phyloP scores from a whole-genome alignment of 2,329 filamentous ascomycete species.

The Hypoxylon sp. region DNA sequence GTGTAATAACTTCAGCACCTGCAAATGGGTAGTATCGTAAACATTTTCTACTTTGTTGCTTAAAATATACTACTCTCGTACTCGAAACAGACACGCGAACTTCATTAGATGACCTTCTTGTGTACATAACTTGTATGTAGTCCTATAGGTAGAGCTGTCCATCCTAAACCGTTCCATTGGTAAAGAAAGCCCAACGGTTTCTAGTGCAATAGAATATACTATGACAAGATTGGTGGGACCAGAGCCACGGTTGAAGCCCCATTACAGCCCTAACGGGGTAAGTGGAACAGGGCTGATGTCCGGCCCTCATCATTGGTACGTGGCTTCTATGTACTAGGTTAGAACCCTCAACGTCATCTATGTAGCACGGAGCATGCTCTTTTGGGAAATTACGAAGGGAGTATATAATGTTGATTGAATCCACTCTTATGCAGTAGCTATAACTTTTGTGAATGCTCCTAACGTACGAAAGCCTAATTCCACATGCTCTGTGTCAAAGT shows the following conservation, averaged over 20 bases:
- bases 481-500: constrained; percentile 6
- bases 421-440: constrained; percentile 9
- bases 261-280: constrained; percentile 36
- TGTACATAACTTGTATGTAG: neutral
- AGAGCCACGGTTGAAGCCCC: constrained; percentile 23
- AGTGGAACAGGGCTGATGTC: constrained; percentile 36
- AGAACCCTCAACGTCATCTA: constrained; percentile 8
- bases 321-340: constrained; percentile 20
- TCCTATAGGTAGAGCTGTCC: constrained; percentile 4
- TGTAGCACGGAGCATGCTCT: neutral
- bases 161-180: constrained; percentile 5
- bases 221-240: constrained; percentile 31
- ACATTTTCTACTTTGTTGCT: neutral
- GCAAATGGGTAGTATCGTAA: neutral
- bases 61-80: neutral
- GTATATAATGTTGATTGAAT: constrained; percentile 2
- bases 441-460: constrained; percentile 25
- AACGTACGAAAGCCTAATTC: constrained; percentile 12
- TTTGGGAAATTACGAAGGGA: neutral
- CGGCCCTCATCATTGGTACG: constrained; percentile 36
- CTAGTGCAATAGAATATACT: constrained; percentile 11
- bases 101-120: neutral
- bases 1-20: neutral
- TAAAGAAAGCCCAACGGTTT: constrained; percentile 20
- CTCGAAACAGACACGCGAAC: neutral